Base-by-base conservation (phyloP, 2,329 filamentous ascomycete genomes). In the Epichloe bromicola region DNA sequence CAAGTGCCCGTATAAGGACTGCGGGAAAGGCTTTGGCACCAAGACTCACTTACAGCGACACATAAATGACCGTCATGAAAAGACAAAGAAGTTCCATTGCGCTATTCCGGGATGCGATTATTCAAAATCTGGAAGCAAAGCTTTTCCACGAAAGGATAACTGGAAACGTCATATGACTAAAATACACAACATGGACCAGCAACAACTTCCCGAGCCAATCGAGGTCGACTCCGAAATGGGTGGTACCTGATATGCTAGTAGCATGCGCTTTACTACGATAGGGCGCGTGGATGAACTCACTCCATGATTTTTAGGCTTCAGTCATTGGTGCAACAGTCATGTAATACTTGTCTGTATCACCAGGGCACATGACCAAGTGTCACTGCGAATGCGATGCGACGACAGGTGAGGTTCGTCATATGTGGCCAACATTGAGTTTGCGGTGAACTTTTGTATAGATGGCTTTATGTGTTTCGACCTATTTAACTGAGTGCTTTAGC, bases 121-220 rank as follows among this genome's bases (percentile, higher is more conserved):
- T 59, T 80, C 76, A n/a, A 71, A 70, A 51, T 61, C 67, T 15
- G 78, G 78, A 8, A 75, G 77, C 50, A 80, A 78, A 55, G 75
- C 74, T 0, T 82, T 82, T 56, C 76, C 78, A 1, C 67, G 78
- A 49, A 82, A 81, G 59, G 78, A 81, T 58, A 81, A 82, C 61
- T 81, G 78, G 78, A 74, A 77, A 57, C 67, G 78, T 51, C 78
- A 82, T 59, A 80, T 82, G 76, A 67, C 71, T 37, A 80, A 80
- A 61, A 80, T 79, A 56, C 78, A 82, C 57, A 63, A 70, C 37
- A 62, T 72, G 53, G 70, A 73, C 48, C 62, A 66, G 45, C 57
- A 58, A 45, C 52, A 60, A 20, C 63, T 70, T 5, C 71, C 73
- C 1, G 68, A 71, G 15, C 70, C 71, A 17, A 65, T 72, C 14